A percentile compares a stretch with the other conserved stretches of the same genome.
Conservation (phyloP, 805 yeast genomes). For the Pichia membranifaciens region DNA sequence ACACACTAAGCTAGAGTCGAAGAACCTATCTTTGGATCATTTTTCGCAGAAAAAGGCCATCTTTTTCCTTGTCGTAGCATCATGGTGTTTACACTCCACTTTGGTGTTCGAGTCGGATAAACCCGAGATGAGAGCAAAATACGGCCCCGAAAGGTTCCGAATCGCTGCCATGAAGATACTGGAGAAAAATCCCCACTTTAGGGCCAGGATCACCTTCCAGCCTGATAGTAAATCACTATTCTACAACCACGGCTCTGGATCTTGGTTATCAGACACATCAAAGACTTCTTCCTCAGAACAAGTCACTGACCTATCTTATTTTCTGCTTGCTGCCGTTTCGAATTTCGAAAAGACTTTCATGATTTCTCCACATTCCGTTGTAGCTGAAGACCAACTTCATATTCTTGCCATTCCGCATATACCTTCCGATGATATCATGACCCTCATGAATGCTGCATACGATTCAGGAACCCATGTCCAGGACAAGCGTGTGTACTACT, state of each 20-base stretch:
- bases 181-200: constrained; percentile 43
- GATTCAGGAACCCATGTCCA: constrained; percentile 48
- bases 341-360: constrained; percentile 54
- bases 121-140: constrained; percentile 49
- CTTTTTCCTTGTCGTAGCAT: constrained; percentile 55
- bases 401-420: constrained; percentile 40
- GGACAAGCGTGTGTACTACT: constrained; percentile 45
- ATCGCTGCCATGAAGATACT: constrained; percentile 60
- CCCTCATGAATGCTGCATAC: constrained; percentile 54
- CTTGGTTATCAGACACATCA: no score
- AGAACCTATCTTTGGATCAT: not conserved
- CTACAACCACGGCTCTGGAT: not conserved
- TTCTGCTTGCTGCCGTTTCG: constrained; percentile 49
- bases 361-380: constrained; percentile 55
- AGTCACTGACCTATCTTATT: constrained; percentile 43
- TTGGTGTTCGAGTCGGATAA: constrained; percentile 76
- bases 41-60: constrained; percentile 11
- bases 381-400: constrained; percentile 38
- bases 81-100: constrained; percentile 86
- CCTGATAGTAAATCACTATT: constrained; percentile 1
- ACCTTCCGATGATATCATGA: constrained; percentile 36
- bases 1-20: not conserved
- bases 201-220: constrained; percentile 30
- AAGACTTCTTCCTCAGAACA: no score
- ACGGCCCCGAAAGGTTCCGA: constrained; percentile 63